These are phyloP conservation scores for Malus hybrid DNA, from an alignment of 331 rosid genomes.

Conservation along the genomic window DNA sequence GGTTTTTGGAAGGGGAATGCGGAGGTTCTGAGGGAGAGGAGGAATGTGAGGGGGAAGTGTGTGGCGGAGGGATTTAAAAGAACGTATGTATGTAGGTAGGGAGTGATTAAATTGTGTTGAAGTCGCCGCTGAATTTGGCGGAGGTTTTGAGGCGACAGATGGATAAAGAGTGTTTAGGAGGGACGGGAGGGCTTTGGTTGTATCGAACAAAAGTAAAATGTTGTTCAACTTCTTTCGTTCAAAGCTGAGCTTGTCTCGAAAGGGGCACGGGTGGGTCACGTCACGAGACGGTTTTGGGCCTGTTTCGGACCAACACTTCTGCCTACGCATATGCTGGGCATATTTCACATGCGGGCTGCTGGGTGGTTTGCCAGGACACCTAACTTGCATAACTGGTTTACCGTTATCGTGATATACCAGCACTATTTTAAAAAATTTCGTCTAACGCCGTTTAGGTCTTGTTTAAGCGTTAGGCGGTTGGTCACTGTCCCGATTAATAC, in stretches of 20 bases:
- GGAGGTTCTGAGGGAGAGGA: background rate
- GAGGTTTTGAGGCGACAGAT: background rate
- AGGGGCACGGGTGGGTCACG: background rate
- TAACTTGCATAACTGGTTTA: background rate
- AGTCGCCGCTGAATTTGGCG: conserved; percentile 5
- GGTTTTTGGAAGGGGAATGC: background rate
- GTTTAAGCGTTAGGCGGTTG: too few relatives aligned
- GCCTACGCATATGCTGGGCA: background rate
- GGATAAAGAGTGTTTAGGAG: background rate
- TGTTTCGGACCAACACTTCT: background rate
- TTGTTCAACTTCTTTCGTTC: background rate
- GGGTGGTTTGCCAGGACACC: background rate
- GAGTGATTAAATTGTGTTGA: background rate
- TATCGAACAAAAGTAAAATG: background rate
- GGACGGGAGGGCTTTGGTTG: background rate
- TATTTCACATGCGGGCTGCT: too few relatives aligned
- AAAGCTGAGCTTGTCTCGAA: background rate
- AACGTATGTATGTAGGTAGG: background rate
- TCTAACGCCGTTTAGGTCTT: too few relatives aligned
- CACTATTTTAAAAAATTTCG: too few relatives aligned
- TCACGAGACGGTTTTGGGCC: background rate
- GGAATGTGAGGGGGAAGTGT: background rate
- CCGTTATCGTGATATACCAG: background rate
- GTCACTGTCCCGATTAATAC: too few relatives aligned
- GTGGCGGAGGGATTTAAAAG: background rate